These are phyloP conservation scores for Nothophoma quercina DNA, from an alignment of 2,329 filamentous ascomycete genomes.

Conservation along the genomic window DNA sequence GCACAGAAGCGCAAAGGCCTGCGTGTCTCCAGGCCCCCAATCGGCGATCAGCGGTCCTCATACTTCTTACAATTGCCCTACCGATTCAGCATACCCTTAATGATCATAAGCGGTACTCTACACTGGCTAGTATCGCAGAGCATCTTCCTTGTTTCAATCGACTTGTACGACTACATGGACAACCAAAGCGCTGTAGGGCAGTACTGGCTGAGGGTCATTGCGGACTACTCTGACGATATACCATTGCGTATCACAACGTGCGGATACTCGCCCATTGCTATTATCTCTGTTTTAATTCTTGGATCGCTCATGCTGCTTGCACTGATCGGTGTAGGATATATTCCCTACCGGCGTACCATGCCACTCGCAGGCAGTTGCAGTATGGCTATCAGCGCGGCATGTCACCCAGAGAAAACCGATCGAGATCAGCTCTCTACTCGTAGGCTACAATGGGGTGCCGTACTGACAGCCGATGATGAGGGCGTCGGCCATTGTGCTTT, in stretches of 20 bases:
- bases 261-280: slow-evolving; percentile 20
- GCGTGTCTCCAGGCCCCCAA: slow-evolving; percentile 43
- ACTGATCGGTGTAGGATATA: slow-evolving; percentile 66
- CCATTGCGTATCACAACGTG: too few relatives aligned
- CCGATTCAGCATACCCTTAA: slow-evolving; percentile 47
- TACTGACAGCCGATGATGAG: too few relatives aligned
- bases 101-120: slow-evolving; percentile 41
- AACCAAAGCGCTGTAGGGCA: too few relatives aligned
- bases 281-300: slow-evolving; percentile 12
- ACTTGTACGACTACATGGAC: too few relatives aligned
- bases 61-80: slow-evolving; percentile 54
- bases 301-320: slow-evolving; percentile 6
- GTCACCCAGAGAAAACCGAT: too few relatives aligned
- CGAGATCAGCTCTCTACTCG: too few relatives aligned
- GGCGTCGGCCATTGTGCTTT: too few relatives aligned
- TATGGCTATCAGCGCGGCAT: slow-evolving; percentile 18
- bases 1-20: slow-evolving; percentile 38
- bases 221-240: too few relatives aligned
- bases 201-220: too few relatives aligned
- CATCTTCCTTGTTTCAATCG: slow-evolving; percentile 39
- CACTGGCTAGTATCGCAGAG: slow-evolving; percentile 56
- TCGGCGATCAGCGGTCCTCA: slow-evolving; percentile 41
- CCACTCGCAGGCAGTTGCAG: slow-evolving; percentile 75
- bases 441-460: too few relatives aligned
- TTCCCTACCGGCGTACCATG: slow-evolving; percentile 72